Evolutionary conservation across 2,329 filamentous ascomycete genomes (phyloP).

Genomic region (Hypoxylon sp.): DNA sequence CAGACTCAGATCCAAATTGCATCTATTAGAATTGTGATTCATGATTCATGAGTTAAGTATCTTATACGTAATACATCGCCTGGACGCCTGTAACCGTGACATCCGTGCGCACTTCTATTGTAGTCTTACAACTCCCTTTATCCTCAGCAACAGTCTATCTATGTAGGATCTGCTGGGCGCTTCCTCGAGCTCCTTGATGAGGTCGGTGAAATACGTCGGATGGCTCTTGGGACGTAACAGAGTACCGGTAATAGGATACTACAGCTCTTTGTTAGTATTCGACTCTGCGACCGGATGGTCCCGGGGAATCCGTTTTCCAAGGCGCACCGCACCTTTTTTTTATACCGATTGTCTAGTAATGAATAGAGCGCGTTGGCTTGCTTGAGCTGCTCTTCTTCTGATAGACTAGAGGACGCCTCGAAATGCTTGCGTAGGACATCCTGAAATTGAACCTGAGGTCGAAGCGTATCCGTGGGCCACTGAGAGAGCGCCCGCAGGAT

Average conservation of each 20-base stretch:
- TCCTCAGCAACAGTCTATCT: constrained; percentile 59
- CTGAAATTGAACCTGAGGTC: constrained; percentile 69
- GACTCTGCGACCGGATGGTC: neutral
- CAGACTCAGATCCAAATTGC: neutral
- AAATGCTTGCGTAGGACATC: constrained; percentile 60
- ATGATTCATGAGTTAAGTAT: neutral
- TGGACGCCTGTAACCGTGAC: neutral
- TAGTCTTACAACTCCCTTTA: constrained; percentile 67
- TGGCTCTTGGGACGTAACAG: constrained; percentile 67
- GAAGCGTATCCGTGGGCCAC: constrained; percentile 71
- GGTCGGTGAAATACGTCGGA: constrained; percentile 68
- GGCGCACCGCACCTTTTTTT: constrained; percentile 55
- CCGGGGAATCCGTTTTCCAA: neutral
- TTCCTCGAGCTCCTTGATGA: constrained; percentile 68
- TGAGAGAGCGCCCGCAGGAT: constrained; percentile 60
- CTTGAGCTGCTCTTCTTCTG: constrained; percentile 59
- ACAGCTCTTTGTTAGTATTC: neutral
- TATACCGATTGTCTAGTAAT: constrained; percentile 67
- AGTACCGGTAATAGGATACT: constrained; percentile 59
- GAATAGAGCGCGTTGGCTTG: constrained; percentile 68
- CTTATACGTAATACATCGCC: constrained; percentile 8
- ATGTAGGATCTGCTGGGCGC: constrained; percentile 66
- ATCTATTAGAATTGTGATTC: neutral
- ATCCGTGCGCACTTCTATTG: constrained; percentile 48
- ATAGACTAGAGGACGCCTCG: constrained; percentile 45